phyloP scores from a whole-genome alignment of 768 basidiomycete species.

The Hericium coralloides region DNA sequence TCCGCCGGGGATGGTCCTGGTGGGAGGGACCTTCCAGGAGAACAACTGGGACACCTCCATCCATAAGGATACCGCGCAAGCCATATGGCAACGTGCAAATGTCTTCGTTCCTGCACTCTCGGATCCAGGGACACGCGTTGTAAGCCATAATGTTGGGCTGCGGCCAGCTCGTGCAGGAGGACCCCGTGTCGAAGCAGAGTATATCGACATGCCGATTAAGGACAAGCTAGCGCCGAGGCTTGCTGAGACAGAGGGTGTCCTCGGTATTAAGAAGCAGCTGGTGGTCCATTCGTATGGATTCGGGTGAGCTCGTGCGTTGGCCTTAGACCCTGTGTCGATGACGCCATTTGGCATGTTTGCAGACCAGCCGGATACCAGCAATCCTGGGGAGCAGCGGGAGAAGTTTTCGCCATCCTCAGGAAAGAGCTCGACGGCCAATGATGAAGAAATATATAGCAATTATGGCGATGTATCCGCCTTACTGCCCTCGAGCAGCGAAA shows the following conservation, averaged over 20 bases:
- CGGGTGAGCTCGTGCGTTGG: slow-evolving; percentile 28
- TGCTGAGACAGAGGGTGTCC: slow-evolving; percentile 12
- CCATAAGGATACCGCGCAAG: slow-evolving; percentile 29
- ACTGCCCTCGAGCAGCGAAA: too few species aligned
- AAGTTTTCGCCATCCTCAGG: slow-evolving; percentile 14
- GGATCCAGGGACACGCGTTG: slow-evolving; percentile 30
- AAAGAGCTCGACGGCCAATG: slow-evolving; percentile 4
- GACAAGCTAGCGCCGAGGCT: slow-evolving; percentile 13
- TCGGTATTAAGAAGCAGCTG: slow-evolving; percentile 18
- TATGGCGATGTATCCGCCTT: slow-evolving; percentile 10
- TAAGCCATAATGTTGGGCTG: slow-evolving; percentile 49
- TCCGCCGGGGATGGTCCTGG: slow-evolving; percentile 35
- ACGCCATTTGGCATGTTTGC: background rate
- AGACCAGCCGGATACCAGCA: slow-evolving; percentile 22
- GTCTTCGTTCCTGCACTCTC: slow-evolving; percentile 27
- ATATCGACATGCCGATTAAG: slow-evolving; percentile 26
- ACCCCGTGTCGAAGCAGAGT: slow-evolving; percentile 44
- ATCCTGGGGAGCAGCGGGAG: slow-evolving; percentile 22
- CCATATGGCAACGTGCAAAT: slow-evolving; percentile 40
- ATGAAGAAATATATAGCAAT: slow-evolving; percentile 4
- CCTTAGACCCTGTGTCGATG: background rate
- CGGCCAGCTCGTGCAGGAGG: slow-evolving; percentile 50
- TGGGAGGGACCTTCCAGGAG: slow-evolving; percentile 49
- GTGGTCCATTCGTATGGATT: slow-evolving; percentile 58
- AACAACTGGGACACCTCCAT: slow-evolving; percentile 44